Evolutionary conservation across 805 yeast genomes (phyloP).

Genomic region (Zygotorulaspora danielsina): DNA sequence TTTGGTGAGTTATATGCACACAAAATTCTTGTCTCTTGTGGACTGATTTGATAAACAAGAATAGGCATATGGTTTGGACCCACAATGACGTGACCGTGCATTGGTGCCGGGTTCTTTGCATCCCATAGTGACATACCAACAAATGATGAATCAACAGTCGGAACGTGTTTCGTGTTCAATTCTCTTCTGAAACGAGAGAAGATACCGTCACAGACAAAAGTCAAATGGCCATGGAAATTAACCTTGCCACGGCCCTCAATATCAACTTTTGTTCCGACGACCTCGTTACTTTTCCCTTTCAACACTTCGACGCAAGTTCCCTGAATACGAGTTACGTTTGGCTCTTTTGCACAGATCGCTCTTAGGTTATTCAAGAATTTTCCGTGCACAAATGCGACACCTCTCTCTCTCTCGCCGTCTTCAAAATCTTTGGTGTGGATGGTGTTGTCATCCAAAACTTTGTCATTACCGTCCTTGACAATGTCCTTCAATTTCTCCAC

Average conservation of each 20-base stretch:
- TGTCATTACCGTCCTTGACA: slow-evolving; percentile 57
- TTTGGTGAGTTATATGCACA: slow-evolving; percentile 77
- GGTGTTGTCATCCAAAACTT: slow-evolving; percentile 47
- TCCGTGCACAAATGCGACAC: slow-evolving; percentile 93
- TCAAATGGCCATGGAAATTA: slow-evolving; percentile 55
- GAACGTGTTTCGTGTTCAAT: slow-evolving; percentile 54
- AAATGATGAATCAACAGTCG: slow-evolving; percentile 75
- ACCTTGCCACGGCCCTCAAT: slow-evolving; percentile 40
- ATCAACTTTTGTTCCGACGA: slow-evolving; percentile 72
- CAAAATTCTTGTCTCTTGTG: slow-evolving; percentile 77
- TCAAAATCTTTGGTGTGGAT: slow-evolving; percentile 53
- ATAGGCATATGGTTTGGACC: slow-evolving; percentile 80
- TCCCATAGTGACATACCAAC: slow-evolving; percentile 74
- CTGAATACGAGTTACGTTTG: slow-evolving; percentile 72
- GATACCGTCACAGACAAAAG: slow-evolving; percentile 88
- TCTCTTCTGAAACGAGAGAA: slow-evolving; percentile 87
- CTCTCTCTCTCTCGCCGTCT: slow-evolving; percentile 51
- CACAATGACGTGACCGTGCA: slow-evolving; percentile 86
- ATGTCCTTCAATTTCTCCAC: slow-evolving; percentile 51
- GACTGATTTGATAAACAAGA: slow-evolving; percentile 80
- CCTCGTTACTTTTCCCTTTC: slow-evolving; percentile 50
- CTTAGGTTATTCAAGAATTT: slow-evolving; percentile 76
- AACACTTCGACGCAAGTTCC: slow-evolving; percentile 75
- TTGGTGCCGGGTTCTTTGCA: slow-evolving; percentile 67
- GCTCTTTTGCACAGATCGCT: slow-evolving; percentile 58